Base-by-base conservation (phyloP, 768 basidiomycete species). In the Tricholoma flavovirens region DNA sequence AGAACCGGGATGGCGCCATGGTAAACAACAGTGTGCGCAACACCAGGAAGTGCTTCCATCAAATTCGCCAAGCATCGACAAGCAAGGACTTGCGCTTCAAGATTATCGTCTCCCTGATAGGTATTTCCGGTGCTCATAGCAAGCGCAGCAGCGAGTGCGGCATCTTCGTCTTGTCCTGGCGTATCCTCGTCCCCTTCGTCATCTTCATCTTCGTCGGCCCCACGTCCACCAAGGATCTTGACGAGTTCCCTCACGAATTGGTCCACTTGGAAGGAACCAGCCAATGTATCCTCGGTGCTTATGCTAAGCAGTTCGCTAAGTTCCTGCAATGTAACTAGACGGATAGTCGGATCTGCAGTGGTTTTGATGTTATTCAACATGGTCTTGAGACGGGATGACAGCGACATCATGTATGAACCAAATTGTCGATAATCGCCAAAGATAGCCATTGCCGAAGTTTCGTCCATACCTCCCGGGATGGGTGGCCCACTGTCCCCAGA, bases 1-100 rank as follows among this genome's bases (percentile, higher is more conserved):
- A 99, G 80, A 30, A 96, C 93, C 15, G 94, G 94, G 56, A 99
- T 95, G 15, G 96, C 97, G n/a, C 96, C 96, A 65, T 96, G 91
- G 69, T 97, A 92, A 36, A 98, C 96, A 63, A 99, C 87, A 45
- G 93, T 94, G 67, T 98, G 94, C n/a, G 93, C 93, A 40, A 93
- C 89, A 22, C 95, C 94, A 15, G 97, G 97, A 19, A 98, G 79
- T n/a, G 94, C 96, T 71, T 98, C 97, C 93, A 98, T 95, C 54
- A 99, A 79, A 69, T 99, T 98, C 49, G 95, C 96, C 52, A 99
- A 77, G 68, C 97, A 99, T 59, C 97, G 81, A 71, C 95, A 98
- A 26, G 97, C 97, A 48, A 98, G 81, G 50, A 98, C 86, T 71
- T 98, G 95, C 53, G 93, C 93, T 73, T 98, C 95, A 29, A 90